A percentile compares a stretch with the other conserved stretches of the same genome.
phyloP scores from a whole-genome alignment of 805 yeast genomes.

The Phaffomyces antillensis region DNA sequence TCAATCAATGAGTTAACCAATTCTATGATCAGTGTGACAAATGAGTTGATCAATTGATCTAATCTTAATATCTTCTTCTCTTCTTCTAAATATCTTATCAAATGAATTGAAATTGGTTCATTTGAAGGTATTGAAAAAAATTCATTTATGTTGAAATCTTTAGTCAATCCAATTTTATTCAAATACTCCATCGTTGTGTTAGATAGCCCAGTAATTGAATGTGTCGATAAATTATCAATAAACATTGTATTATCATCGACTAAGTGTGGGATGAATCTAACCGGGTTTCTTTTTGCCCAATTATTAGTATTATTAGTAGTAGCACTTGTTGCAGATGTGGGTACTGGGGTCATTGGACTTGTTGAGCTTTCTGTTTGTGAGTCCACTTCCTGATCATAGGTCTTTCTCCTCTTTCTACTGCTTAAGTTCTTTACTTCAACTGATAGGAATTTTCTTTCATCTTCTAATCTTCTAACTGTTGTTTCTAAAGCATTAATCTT shows the following conservation, averaged over 20 bases:
- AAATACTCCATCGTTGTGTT: conserved; percentile 28
- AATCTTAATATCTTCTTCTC: conserved; percentile 38
- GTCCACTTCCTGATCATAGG: not conserved
- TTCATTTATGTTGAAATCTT: conserved; percentile 7
- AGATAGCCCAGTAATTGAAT: conserved; percentile 30
- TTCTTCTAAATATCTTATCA: conserved; percentile 36
- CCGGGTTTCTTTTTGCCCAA: not conserved
- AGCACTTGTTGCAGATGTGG: not conserved
- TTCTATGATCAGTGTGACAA: conserved; percentile 29
- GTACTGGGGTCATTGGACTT: not conserved
- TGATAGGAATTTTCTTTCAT: conserved; percentile 48
- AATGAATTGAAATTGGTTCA: conserved; percentile 27
- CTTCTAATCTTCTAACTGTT: conserved; percentile 37
- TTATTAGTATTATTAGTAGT: not conserved
- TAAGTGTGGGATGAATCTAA: conserved; percentile 9
- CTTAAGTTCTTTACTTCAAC: conserved; percentile 36
- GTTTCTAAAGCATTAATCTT: conserved; percentile 35
- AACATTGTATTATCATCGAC: conserved; percentile 31
- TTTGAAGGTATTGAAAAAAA: conserved; percentile 23
- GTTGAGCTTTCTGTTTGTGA: not conserved
- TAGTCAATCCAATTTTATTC: conserved; percentile 22
- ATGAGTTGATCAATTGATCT: conserved; percentile 41
- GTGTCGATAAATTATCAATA: conserved; percentile 28
- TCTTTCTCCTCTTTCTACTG: conserved; percentile 15
- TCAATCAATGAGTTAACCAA: conserved; percentile 6